Conservation (phyloP, 176 grass and related monocot species). For the Puya raimondii region DNA sequence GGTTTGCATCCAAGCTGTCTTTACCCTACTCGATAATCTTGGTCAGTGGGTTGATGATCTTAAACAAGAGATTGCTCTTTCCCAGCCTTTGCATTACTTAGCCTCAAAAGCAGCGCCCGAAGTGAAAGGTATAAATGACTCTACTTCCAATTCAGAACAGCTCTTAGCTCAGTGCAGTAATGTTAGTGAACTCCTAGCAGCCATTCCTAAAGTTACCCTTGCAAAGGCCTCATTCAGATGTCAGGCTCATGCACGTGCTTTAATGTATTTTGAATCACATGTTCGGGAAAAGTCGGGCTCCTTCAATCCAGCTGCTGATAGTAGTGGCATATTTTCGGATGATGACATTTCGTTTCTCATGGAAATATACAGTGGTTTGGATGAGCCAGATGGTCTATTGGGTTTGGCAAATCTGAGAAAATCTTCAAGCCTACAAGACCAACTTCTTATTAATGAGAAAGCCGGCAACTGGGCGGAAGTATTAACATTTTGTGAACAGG, state of each 20-base stretch:
- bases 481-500: constrained; percentile 82
- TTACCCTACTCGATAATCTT: constrained; percentile 96
- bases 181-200: constrained; percentile 67
- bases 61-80: constrained; percentile 82
- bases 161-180: constrained; percentile 70
- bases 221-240: constrained; percentile 86
- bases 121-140: constrained; percentile 37
- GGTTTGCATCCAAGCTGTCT: constrained; percentile 88
- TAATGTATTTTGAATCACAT: constrained; percentile 89
- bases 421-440: constrained; percentile 86
- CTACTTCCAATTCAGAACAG: constrained; percentile 41
- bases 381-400: constrained; percentile 84
- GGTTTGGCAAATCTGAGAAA: constrained; percentile 83
- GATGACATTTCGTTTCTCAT: constrained; percentile 94
- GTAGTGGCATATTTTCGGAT: constrained; percentile 70
- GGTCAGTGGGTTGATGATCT: constrained; percentile 98
- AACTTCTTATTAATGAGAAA: constrained; percentile 95
- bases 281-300: constrained; percentile 77
- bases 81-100: constrained; percentile 36
- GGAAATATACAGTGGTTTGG: constrained; percentile 96
- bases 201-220: constrained; percentile 90
- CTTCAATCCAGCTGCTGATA: constrained; percentile 85
- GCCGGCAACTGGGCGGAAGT: constrained; percentile 96
- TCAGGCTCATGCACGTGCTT: constrained; percentile 86
- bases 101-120: constrained; percentile 39